A percentile compares a stretch with the other conserved stretches of the same genome.
Conservation (phyloP, 208 protist genomes). For the Leishmania arabica region DNA sequence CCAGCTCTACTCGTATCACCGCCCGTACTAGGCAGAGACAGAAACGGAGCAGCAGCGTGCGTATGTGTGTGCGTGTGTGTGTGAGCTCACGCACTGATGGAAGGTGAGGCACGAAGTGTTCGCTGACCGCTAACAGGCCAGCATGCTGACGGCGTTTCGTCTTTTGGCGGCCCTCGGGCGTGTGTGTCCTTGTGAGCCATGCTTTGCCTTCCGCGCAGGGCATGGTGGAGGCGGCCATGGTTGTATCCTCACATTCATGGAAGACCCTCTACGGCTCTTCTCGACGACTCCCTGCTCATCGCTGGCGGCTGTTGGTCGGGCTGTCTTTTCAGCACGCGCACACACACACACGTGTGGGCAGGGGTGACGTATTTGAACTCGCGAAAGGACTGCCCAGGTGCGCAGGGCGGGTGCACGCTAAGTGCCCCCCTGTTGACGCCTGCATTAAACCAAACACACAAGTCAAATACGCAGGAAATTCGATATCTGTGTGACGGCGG, state of each 20-base stretch:
- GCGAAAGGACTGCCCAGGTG: not conserved
- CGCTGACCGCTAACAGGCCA: not conserved
- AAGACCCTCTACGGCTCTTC: not conserved
- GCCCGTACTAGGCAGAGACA: slow-evolving; percentile 58
- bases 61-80: not conserved
- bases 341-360: not conserved
- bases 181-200: not conserved
- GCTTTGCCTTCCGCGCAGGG: not conserved
- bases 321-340: not conserved
- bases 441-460: not conserved
- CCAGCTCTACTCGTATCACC: slow-evolving; percentile 85
- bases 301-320: not conserved
- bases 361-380: not conserved
- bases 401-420: not conserved
- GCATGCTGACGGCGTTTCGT: not conserved
- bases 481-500: not conserved
- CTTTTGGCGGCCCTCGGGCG: not conserved
- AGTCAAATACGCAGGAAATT: not conserved
- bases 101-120: not conserved
- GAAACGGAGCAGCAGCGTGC: not conserved
- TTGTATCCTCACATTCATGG: not conserved
- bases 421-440: not conserved
- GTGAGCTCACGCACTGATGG: not conserved
- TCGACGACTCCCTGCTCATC: not conserved
- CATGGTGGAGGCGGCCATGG: not conserved